Evolutionary conservation across 2,329 filamentous ascomycete species (phyloP), one percentile per base, ranked within the genome.

Genomic region (Aspergillus brasiliensis): DNA sequence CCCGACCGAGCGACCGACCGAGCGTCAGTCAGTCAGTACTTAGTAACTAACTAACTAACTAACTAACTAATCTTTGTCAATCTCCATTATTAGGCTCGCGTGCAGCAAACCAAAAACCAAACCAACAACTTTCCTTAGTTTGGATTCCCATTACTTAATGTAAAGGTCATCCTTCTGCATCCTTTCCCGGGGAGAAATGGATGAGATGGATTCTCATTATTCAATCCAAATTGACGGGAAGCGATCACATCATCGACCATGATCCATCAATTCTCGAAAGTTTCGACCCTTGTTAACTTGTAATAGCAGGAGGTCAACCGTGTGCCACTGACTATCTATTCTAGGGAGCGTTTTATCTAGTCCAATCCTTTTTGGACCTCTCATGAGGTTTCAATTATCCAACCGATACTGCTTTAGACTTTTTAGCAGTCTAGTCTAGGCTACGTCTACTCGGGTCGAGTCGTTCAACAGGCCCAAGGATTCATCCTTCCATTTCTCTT

Each of bases 401-500:
- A 49, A 49, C 46, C 46, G 46, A 49, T 49, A 49, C 46, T 49
- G 25, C 46, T 11, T 49, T 49, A 49, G 46, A 49, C 44, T 48
- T 48, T 27, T 15, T 15, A n/a, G 23, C 19, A 25, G 23, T 23
- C n/a, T n/a, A n/a, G n/a, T n/a, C n/a, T n/a, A n/a, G n/a, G n/a
- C n/a, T n/a, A n/a, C n/a, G n/a, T n/a, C n/a, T n/a, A n/a, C n/a
- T n/a, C 31, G 31, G 31, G 44, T 49, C 46, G 27, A 49, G 46
- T 49, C 25, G 8, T 25, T 49, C 46, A 28, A 27, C 46, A 17
- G 8, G 25, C 46, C 46, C 46, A 31, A 28, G 46, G 46, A 31
- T 34, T 34, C 11, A 42, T 42, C 17, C n/a, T 17, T 38, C 34
- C 34, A n/a, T 19, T 42, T 42, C 38, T n/a, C 38, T 19, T 42